A percentile compares a stretch with the other conserved stretches of the same genome.
Evolutionary conservation across 257 asterid species (phyloP).

Genomic region (Paulownia fortunei): DNA sequence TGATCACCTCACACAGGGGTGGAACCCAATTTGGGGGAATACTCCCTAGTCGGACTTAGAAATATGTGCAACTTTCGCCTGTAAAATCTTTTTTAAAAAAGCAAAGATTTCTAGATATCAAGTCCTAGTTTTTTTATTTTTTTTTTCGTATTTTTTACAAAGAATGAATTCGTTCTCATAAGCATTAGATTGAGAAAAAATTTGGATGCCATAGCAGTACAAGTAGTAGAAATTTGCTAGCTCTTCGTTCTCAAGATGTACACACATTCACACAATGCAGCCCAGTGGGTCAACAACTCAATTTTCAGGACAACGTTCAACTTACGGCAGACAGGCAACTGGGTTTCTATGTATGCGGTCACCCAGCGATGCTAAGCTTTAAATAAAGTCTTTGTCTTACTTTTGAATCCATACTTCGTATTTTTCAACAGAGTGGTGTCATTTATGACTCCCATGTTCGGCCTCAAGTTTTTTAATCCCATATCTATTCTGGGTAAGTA

Average conservation of each 20-base stretch:
- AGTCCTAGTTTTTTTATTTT: too few species aligned
- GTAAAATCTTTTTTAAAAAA: not conserved
- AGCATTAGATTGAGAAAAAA: not conserved
- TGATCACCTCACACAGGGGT: too few species aligned
- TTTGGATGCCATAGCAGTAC: not conserved
- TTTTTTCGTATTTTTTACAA: too few species aligned
- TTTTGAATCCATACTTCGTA: not conserved
- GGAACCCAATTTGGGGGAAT: too few species aligned
- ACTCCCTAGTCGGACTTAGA: too few species aligned
- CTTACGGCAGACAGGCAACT: conserved; percentile 20
- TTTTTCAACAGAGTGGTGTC: not conserved
- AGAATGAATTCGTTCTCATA: too few species aligned
- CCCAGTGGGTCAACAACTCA: not conserved
- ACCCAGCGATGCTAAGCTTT: not conserved
- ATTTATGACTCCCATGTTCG: not conserved
- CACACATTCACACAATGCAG: not conserved
- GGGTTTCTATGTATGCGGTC: not conserved
- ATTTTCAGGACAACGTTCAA: conserved; percentile 13
- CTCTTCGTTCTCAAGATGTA: not conserved
- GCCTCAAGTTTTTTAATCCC: not conserved
- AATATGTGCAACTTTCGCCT: too few species aligned
- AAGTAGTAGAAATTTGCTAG: not conserved
- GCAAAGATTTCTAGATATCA: too few species aligned
- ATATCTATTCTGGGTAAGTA: not conserved
- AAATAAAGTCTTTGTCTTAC: conserved; percentile 22